phyloP scores from a whole-genome alignment of 768 basidiomycete species.

The Collybiopsis confluens region DNA sequence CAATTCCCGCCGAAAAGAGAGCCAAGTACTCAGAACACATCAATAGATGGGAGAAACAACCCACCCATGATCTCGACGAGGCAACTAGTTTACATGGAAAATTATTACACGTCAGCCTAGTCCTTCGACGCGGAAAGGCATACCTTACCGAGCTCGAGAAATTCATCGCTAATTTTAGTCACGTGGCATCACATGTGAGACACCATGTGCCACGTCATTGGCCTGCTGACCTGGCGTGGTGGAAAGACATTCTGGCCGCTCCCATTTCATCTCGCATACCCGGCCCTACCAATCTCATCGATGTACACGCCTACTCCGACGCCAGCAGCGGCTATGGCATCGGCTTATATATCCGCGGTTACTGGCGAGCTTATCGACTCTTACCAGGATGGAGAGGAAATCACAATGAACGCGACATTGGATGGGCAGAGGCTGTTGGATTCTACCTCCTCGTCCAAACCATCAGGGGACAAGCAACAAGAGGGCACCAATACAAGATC shows the following conservation, averaged over 20 bases:
- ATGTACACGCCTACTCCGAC: slow-evolving; percentile 35
- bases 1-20: slow-evolving; percentile 19
- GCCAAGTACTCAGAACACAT: slow-evolving; percentile 27
- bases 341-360: slow-evolving; percentile 23
- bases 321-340: slow-evolving; percentile 33
- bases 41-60: slow-evolving; percentile 16
- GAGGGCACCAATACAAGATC: too few species aligned
- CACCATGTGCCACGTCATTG: slow-evolving; percentile 1
- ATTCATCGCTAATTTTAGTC: not conserved
- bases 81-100: slow-evolving; percentile 35
- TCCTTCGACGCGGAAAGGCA: slow-evolving; percentile 27
- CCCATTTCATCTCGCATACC: slow-evolving; percentile 23
- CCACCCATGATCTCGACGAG: slow-evolving; percentile 26
- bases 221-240: slow-evolving; percentile 31
- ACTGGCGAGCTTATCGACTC: slow-evolving; percentile 31
- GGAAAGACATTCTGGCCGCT: slow-evolving; percentile 16
- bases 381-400: slow-evolving; percentile 24
- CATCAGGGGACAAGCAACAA: slow-evolving; percentile 4
- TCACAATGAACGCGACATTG: slow-evolving; percentile 35
- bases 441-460: slow-evolving; percentile 24
- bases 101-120: slow-evolving; percentile 27
- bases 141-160: slow-evolving; percentile 36
- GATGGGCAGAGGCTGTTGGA: slow-evolving; percentile 42
- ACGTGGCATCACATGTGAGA: not conserved
- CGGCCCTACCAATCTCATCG: slow-evolving; percentile 14